Evolutionary conservation across 805 yeast genomes (phyloP).

Genomic region (Metschnikowia bowlesiae): DNA sequence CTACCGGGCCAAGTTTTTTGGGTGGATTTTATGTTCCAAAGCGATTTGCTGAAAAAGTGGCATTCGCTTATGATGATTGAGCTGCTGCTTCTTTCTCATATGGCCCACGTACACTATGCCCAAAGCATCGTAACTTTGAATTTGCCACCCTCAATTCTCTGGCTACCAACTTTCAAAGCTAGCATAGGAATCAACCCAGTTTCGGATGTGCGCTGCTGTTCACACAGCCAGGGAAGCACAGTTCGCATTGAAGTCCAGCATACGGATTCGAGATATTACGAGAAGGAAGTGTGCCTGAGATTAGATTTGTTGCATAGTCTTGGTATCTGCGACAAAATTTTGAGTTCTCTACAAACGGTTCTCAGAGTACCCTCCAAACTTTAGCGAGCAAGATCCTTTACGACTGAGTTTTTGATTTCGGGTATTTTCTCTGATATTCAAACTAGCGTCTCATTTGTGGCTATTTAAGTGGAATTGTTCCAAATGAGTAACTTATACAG

Average conservation of each 20-base stretch:
- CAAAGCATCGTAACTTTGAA: not conserved
- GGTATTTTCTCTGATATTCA: not conserved
- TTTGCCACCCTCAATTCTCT: constrained; percentile 9
- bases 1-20: constrained; percentile 1
- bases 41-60: not conserved
- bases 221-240: not conserved
- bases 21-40: constrained; percentile 3
- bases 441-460: not conserved
- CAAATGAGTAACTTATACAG: constrained; percentile 18
- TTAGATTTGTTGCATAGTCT: constrained; percentile 17
- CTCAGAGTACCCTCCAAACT: constrained; percentile 1
- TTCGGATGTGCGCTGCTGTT: not conserved
- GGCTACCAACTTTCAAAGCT: constrained; percentile 19
- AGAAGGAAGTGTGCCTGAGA: constrained; percentile 5
- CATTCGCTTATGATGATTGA: constrained; percentile 1
- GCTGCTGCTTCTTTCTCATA: constrained; percentile 1
- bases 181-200: constrained; percentile 4
- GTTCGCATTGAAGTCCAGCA: not conserved
- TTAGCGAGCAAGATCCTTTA: not conserved
- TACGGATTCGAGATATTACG: not conserved
- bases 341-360: constrained; percentile 3
- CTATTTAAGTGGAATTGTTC: not conserved
- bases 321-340: constrained; percentile 10
- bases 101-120: not conserved
- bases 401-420: not conserved